Evolutionary conservation across 176 grass and related monocot species (phyloP), one percentile per base, ranked within the genome.

Genomic region (Aegilops speltoides): DNA sequence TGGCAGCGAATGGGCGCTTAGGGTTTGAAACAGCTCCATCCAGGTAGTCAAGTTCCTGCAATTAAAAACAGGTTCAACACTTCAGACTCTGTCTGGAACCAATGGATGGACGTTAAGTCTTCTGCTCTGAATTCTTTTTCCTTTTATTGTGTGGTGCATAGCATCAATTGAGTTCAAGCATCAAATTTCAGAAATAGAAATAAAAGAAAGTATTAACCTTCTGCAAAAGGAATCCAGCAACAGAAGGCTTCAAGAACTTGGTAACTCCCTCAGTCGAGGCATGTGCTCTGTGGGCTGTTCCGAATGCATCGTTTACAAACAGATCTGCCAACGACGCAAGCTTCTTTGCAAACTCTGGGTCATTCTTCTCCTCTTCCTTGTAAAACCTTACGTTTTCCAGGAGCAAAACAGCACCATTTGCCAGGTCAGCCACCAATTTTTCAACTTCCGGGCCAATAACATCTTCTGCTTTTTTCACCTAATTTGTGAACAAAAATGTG

Each of bases 301-400:
- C 93, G 5, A 94, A 94, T 29, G 93, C 93, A 90, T 94, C 93
- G 17, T 94, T 94, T 3, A 90, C 90, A 41, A 77, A 94, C 70
- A 94, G 85, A 71, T 94, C 93, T 20, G 87, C 93, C 20, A 94
- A 61, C 34, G 87, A 80, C 25, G 90, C 90, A 61, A 94, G 87
- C 79, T 94, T 94, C 87, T 94, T 80, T 48, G 93, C 93, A 61
- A 94, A 94, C 54, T 92, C 90, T 22, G 90, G 93, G 10, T 94
- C 93, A 72, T 94, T 94, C 81, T 94, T 94, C 85, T 92, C 93
- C 77, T 94, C 93, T 62, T 94, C 90, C 88, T 94, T 92, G 80
- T 94, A 94, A 52, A 94, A 94, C 50, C 93, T 92, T 22, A 94
- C 90, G n/a, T 94, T 94, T 82, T 94, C 93, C 1, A 94, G 93